Evolutionary conservation across 495 filamentous ascomycete genomes (phyloP).

Genomic region (Hyphodiscus hymeniophilus): DNA sequence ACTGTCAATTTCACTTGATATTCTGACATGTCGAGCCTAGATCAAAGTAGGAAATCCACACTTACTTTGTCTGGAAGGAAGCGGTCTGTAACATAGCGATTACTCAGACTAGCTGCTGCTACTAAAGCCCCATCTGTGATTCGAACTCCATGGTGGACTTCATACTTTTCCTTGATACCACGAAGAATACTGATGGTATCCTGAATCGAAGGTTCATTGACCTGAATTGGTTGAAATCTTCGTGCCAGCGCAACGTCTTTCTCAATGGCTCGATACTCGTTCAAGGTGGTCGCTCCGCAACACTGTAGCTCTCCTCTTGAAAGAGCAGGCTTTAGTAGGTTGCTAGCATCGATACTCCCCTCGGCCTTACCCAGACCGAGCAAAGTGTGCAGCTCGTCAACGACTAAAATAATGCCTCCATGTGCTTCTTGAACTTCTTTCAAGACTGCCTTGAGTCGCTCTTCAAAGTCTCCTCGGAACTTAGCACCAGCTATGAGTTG

Average conservation of each 20-base stretch:
- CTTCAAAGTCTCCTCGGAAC: slow-evolving; percentile 93
- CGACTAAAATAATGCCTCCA: slow-evolving; percentile 85
- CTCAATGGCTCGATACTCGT: slow-evolving; percentile 87
- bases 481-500: slow-evolving; percentile 93
- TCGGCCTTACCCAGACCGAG: slow-evolving; percentile 91
- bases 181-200: slow-evolving; percentile 94
- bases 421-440: slow-evolving; percentile 86
- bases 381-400: slow-evolving; percentile 90
- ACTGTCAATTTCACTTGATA: no score
- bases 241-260: slow-evolving; percentile 92
- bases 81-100: slow-evolving; percentile 93
- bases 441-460: slow-evolving; percentile 81
- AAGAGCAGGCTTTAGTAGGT: slow-evolving; percentile 89
- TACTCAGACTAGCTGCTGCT: slow-evolving; percentile 83
- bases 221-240: slow-evolving; percentile 86
- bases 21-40: no score
- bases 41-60: not conserved
- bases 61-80: slow-evolving; percentile 54
- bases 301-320: slow-evolving; percentile 79
- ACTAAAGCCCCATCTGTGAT: slow-evolving; percentile 92
- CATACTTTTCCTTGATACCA: slow-evolving; percentile 94
- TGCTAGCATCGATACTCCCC: slow-evolving; percentile 92
- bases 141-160: slow-evolving; percentile 90
- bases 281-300: slow-evolving; percentile 68
- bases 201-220: slow-evolving; percentile 80